Conservation (phyloP, 768 basidiomycete species). For the Cystofilobasidium ferigula region DNA sequence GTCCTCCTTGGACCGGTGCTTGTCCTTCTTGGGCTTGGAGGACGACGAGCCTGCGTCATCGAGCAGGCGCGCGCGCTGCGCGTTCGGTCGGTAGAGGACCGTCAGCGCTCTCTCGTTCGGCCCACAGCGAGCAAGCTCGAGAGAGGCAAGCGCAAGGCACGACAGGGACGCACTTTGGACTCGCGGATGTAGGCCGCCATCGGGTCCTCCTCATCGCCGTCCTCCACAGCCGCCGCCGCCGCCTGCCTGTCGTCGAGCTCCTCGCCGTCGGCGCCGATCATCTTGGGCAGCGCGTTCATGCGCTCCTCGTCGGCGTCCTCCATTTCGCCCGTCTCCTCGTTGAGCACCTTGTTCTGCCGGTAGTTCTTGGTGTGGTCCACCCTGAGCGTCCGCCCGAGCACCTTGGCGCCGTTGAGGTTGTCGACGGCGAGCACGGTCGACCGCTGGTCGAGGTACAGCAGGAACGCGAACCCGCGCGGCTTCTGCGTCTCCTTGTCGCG, state of each 20-base stretch:
- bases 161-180: constrained; percentile 39
- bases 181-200: constrained; percentile 86
- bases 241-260: no score
- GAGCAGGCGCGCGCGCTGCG: constrained; percentile 1
- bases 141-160: not conserved
- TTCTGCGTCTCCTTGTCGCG: constrained; percentile 89
- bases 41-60: constrained; percentile 40
- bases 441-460: constrained; percentile 98
- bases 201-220: constrained; percentile 69
- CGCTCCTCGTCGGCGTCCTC: constrained; percentile 72
- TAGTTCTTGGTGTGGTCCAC: constrained; percentile 59
- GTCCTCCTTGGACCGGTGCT: constrained; percentile 9
- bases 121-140: constrained; percentile 32
- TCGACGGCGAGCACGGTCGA: constrained; percentile 94
- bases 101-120: not conserved
- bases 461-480: constrained; percentile 79
- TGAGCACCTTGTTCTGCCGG: constrained; percentile 80
- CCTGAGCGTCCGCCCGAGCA: constrained; percentile 72
- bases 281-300: constrained; percentile 70
- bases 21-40: constrained; percentile 45
- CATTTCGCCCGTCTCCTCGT: constrained; percentile 72
- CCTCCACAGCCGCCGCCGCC: constrained; percentile 15
- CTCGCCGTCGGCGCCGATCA: constrained; percentile 48
- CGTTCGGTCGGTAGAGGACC: not conserved
- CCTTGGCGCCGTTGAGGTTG: constrained; percentile 89